Evolutionary conservation across 2,329 filamentous ascomycete genomes (phyloP), one percentile per base, ranked within the genome.

Genomic region (Hirsutella minnesotensis): DNA sequence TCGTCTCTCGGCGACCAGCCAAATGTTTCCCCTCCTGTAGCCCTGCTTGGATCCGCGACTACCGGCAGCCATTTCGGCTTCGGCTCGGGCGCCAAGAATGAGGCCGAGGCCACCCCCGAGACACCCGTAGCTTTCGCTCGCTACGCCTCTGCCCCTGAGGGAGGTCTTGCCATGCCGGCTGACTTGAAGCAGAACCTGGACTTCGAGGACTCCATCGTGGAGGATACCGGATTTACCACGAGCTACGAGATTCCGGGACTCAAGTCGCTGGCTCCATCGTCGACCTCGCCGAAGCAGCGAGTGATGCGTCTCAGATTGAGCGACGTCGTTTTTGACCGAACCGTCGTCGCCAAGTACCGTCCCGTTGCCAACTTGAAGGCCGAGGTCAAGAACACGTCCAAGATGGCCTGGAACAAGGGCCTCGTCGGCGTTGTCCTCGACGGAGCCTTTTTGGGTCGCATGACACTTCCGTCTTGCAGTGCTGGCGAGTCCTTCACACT

Each of bases 391-490:
- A 82, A 82, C 56, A 62, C 56, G 15, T 75, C 70, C 52, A 69
- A 67, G 47, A 64, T 79, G 36, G 73, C 74, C 0, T 63, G 82
- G 7, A 68, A 79, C 18, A 63, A 64, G 40, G 77, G 77, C 4
- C 66, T 66, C 1, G 67, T 68, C 0, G 74, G 76, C 5, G 62
- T 82, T 8, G 80, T 74, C 0, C 68, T 82, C n/a, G 79, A 83
- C 53, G 74, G 75, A 3, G 68, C 67, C 9, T 82, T 81, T 58
- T 62, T 82, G 43, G 77, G 78, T 3, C 73, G 73, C 43, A 68
- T 70, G 2, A 62, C 54, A 1, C 61, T 81, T 29, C 73, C 76
- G 2, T 68, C 70, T 24, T 78, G 75, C 53, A 70, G 67, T 38
- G 61, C 74, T 0, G 73, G 74, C 31, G 73, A 76, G 41, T 50